Evolutionary conservation across 176 grass and related monocot genomes (phyloP), one percentile per base, ranked within the genome.

Genomic region (Tuctoria greenei): DNA sequence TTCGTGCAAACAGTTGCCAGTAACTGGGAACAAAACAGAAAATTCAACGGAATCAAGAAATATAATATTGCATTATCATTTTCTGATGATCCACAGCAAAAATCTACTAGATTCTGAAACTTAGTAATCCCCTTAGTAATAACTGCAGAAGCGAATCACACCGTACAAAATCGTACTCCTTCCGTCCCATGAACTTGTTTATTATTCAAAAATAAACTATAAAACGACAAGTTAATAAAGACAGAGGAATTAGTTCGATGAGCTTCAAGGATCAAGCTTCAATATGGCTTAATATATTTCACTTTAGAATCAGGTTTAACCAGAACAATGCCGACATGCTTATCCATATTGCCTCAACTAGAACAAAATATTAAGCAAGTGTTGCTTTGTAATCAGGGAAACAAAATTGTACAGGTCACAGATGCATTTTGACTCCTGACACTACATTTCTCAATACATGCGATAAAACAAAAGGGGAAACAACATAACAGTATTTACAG

Each of bases 401-500:
- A 35, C 20, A 61, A 41, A 58, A 49, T 17, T 4, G 24, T 12
- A 72, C 31, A 1, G 15, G 56, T 52, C 15, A 28, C 68, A 15
- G 2, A 10, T 46, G 49, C 51, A 59, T 17, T 18, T 17, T 20
- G 16, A 20, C 47, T 50, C 5, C 16, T 20, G 17, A 31, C 31
- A 31, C 2, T 31, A 83, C 41, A 47, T 59, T 63, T 31, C 26
- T 35, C 61, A 66, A 10, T 59, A 31, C 31, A 3, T 31, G 31
- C 59, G 5, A 47, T 16, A 13, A 4, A 45, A 12, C 13, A 14
- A 16, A 0, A 41, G 16, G 14, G 45, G 45, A 47, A 47, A 55
- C 13, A 66, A 25, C 35, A 54, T 27, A 24, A 15, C 70, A 59
- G 28, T 86, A 86, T 76, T 81, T 76, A 81, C 84, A 81, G 10